These are phyloP conservation scores for Uncinocarpus reesii DNA, from an alignment of 2,329 filamentous ascomycete genomes.

Conservation along the genomic window DNA sequence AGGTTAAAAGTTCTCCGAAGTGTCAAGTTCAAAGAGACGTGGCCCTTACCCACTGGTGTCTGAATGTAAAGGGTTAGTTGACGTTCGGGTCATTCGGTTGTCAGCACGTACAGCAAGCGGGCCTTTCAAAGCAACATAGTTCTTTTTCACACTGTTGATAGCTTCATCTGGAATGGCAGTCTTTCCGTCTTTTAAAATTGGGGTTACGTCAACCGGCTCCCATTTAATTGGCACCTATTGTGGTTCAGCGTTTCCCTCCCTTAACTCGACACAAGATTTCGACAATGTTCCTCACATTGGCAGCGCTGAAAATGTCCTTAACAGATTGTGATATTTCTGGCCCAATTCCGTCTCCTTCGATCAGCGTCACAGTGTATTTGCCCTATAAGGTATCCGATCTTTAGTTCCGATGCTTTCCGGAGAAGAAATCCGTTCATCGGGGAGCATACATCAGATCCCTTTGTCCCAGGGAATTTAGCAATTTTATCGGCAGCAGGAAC, in stretches of 20 bases:
- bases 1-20: slow-evolving; percentile 99
- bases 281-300: slow-evolving; percentile 56
- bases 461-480: slow-evolving; percentile 86
- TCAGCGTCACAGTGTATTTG: slow-evolving; percentile 90
- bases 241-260: slow-evolving; percentile 19
- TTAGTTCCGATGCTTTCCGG: slow-evolving; percentile 4
- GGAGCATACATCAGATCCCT: slow-evolving; percentile 69
- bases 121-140: slow-evolving; percentile 96
- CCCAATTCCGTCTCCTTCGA: slow-evolving; percentile 97
- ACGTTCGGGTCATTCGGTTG: not conserved
- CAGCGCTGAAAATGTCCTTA: slow-evolving; percentile 96
- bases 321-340: slow-evolving; percentile 96
- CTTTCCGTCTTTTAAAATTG: slow-evolving; percentile 85
- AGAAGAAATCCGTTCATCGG: slow-evolving; percentile 11
- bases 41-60: slow-evolving; percentile 96
- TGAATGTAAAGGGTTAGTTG: slow-evolving; percentile 27
- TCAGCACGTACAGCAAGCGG: slow-evolving; percentile 66
- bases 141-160: slow-evolving; percentile 85
- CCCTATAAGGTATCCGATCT: slow-evolving; percentile 47
- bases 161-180: slow-evolving; percentile 87
- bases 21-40: slow-evolving; percentile 97
- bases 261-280: slow-evolving; percentile 10
- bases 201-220: slow-evolving; percentile 95
- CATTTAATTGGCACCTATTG: slow-evolving; percentile 77
- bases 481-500: slow-evolving; percentile 54